phyloP scores from a whole-genome alignment of 2,329 filamentous ascomycete genomes.

The Fusarium palustre region DNA sequence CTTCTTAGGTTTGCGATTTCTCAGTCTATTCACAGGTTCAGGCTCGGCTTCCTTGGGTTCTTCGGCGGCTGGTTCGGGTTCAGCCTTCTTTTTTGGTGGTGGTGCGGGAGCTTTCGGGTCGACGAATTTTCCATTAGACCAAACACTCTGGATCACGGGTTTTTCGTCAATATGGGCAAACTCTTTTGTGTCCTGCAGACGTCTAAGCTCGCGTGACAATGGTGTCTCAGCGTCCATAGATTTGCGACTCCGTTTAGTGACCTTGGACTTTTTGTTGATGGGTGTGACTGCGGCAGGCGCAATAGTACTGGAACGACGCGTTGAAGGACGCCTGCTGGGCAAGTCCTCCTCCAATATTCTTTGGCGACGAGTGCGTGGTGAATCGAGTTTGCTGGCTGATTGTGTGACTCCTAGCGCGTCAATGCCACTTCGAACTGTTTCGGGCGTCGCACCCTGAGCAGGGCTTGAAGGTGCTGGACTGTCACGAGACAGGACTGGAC shows the following conservation, averaged over 20 bases:
- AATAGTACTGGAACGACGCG: slow-evolving; percentile 54
- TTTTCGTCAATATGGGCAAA: slow-evolving; percentile 69
- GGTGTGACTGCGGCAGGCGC: slow-evolving; percentile 59
- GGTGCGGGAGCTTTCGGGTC: slow-evolving; percentile 58
- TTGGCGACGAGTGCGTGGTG: slow-evolving; percentile 51
- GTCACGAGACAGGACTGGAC: slow-evolving; percentile 46
- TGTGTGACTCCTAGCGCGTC: slow-evolving; percentile 61
- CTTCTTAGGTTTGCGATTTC: slow-evolving; percentile 71
- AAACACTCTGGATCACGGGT: slow-evolving; percentile 69
- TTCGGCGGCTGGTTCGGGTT: slow-evolving; percentile 43
- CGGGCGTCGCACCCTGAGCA: slow-evolving; percentile 29
- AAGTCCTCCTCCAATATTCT: slow-evolving; percentile 46
- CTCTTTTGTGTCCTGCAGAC: slow-evolving; percentile 72
- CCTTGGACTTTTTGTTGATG: slow-evolving; percentile 61
- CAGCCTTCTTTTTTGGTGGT: slow-evolving; percentile 53
- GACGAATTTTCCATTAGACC: slow-evolving; percentile 74
- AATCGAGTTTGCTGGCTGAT: slow-evolving; percentile 55
- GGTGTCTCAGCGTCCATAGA: slow-evolving; percentile 60
- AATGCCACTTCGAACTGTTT: slow-evolving; percentile 53
- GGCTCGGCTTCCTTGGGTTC: slow-evolving; percentile 47
- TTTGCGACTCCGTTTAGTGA: slow-evolving; percentile 72
- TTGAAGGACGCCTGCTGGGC: slow-evolving; percentile 55
- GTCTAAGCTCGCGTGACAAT: slow-evolving; percentile 68
- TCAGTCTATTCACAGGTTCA: slow-evolving; percentile 54
- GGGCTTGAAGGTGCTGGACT: slow-evolving; percentile 21